Evolutionary conservation across 2,329 filamentous ascomycete genomes (phyloP), one percentile per base, ranked within the genome.

Genomic region (Fusarium pseudocircinatum): DNA sequence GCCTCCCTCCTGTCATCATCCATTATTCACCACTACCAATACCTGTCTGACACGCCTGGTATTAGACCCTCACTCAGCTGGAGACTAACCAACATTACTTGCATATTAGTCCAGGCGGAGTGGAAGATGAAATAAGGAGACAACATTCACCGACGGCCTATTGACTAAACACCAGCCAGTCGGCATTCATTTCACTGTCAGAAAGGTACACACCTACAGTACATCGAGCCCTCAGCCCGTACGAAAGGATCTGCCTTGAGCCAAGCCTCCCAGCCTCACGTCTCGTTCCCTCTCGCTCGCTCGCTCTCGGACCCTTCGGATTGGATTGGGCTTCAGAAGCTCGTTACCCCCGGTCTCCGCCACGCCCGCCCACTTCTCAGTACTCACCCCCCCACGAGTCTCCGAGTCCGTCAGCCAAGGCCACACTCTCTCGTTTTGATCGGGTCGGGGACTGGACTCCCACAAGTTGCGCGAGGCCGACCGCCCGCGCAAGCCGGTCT

Each of bases 391-490:
- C 72, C 67, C 64, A 67, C 67, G 64, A 74, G 49, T 50, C 65
- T 67, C 64, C 63, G 37, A 63, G 58, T 72, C 72, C 61, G 60
- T 43, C 68, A 74, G 71, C 72, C 64, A 75, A 74, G 69, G 59
- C 68, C 64, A 67, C 67, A 60, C 50, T 54, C 67, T 73, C 63
- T 70, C 75, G 49, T 62, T 70, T 72, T 65, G 63, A 46, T 75
- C 75, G 70, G 75, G 67, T 68, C 67, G 72, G 72, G 69, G 71
- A 68, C 64, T 68, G 65, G 62, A 71, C 69, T 76, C 58, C 60
- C 64, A 61, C 52, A 65, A 74, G 58, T 69, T 71, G 73, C 47
- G 72, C 73, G 72, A 75, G 75, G 75, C 76, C 76, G 75, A 78
- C 75, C 62, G 59, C 73, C 75, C 70, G 73, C 65, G 69, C 68